Evolutionary conservation across 176 grass and related monocot genomes (phyloP).

Genomic region (Canna indica): DNA sequence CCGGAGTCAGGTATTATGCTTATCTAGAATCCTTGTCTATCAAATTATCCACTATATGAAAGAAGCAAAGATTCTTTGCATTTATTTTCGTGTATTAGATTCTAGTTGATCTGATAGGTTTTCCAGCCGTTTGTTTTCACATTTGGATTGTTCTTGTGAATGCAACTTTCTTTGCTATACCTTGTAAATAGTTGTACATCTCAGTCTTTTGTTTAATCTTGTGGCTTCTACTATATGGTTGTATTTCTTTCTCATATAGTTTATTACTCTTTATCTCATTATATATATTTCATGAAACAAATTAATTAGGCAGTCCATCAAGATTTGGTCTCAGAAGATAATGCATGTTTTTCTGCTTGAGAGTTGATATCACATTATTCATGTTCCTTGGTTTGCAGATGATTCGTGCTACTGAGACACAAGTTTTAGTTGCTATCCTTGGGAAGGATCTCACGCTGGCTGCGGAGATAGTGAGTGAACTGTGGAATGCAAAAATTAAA

Average conservation of each 20-base stretch:
- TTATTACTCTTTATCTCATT: neutral
- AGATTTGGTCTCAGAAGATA: neutral
- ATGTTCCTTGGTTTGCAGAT: constrained; percentile 22
- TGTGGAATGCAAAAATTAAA: constrained; percentile 90
- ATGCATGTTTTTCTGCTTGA: neutral
- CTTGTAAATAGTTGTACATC: no score
- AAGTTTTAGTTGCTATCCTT: constrained; percentile 75
- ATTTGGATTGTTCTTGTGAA: no score
- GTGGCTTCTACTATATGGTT: no score
- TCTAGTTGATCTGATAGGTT: neutral
- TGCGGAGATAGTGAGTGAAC: constrained; percentile 47
- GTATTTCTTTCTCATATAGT: neutral
- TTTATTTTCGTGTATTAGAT: neutral
- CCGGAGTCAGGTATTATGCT: constrained; percentile 50
- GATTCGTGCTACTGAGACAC: constrained; percentile 66
- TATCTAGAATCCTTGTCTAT: neutral
- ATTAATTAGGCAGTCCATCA: no score
- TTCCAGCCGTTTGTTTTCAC: no score
- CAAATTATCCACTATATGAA: neutral
- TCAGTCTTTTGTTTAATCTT: neutral
- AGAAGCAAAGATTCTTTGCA: neutral
- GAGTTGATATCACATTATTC: neutral
- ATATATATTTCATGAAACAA: no score
- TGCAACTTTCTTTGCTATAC: neutral
- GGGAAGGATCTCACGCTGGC: constrained; percentile 74